Evolutionary conservation across 139 green algal genomes (phyloP).

Genomic region (Chlamydomonas urium): DNA sequence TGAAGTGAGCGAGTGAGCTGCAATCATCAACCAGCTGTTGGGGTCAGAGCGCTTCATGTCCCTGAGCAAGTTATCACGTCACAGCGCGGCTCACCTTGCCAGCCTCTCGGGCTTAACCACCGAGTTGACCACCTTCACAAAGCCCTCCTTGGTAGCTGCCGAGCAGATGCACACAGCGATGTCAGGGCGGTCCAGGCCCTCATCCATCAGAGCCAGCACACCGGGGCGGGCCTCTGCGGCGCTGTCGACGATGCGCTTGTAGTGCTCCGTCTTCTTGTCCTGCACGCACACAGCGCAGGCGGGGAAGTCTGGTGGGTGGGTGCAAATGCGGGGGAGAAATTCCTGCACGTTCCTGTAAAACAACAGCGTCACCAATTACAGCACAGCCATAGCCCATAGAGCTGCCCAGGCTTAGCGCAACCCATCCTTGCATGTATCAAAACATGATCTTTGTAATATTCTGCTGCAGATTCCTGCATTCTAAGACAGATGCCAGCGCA

Average conservation of each 20-base stretch:
- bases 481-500: too few relatives aligned
- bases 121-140: constrained; percentile 41
- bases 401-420: too few relatives aligned
- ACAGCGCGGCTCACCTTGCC: constrained; percentile 64
- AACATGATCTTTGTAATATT: too few relatives aligned
- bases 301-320: not conserved
- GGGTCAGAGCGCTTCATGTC: constrained; percentile 22
- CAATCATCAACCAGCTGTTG: too few relatives aligned
- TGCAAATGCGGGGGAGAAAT: too few relatives aligned
- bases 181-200: constrained; percentile 40
- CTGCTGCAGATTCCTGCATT: too few relatives aligned
- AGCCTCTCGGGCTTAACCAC: constrained; percentile 66
- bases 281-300: not conserved
- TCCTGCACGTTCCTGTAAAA: too few relatives aligned
- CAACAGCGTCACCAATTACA: too few relatives aligned
- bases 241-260: constrained; percentile 52
- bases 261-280: constrained; percentile 61
- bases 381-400: too few relatives aligned
- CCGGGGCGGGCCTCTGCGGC: constrained; percentile 22
- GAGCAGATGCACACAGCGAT: constrained; percentile 76
- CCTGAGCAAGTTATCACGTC: too few relatives aligned
- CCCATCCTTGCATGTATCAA: too few relatives aligned
- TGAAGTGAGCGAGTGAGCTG: too few relatives aligned
- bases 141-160: constrained; percentile 74
- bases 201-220: constrained; percentile 73